These are phyloP conservation scores for Gracilariopsis chorda DNA, from an alignment of 23 red algal genomes.

Conservation along the genomic window DNA sequence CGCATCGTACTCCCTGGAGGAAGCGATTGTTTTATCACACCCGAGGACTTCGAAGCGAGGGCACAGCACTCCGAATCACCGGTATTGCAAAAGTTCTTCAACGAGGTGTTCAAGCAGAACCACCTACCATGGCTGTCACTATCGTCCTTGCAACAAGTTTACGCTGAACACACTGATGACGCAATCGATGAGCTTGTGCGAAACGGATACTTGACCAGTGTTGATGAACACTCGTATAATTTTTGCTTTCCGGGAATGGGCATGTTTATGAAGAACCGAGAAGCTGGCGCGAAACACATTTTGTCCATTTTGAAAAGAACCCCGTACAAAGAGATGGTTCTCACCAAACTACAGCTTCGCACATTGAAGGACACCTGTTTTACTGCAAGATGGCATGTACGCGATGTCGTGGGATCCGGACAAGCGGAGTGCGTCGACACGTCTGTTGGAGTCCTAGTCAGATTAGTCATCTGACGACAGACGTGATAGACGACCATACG, in stretches of 20 bases:
- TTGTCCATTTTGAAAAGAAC: neutral
- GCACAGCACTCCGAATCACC: neutral
- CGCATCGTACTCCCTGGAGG: neutral
- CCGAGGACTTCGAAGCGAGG: neutral
- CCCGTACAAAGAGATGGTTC: conserved; percentile 39
- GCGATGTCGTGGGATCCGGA: conserved; percentile 48
- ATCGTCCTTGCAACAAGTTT: neutral
- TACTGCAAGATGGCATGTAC: conserved; percentile 50
- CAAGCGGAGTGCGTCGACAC: conserved; percentile 30
- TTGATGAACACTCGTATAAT: conserved; percentile 20
- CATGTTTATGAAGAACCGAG: conserved; percentile 1
- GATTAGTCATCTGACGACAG: too few relatives aligned
- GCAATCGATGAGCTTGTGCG: conserved; percentile 22
- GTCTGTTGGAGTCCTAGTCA: conserved; percentile 32
- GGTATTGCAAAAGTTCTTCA: conserved; percentile 12
- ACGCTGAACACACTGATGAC: neutral
- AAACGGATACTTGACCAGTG: conserved; percentile 22
- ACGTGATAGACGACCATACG: too few relatives aligned
- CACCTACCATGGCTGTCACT: neutral
- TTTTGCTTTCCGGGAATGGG: conserved; percentile 51
- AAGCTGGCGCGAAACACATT: neutral
- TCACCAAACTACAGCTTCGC: conserved; percentile 43
- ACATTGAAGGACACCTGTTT: conserved; percentile 41
- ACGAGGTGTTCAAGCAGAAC: neutral
- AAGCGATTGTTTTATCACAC: neutral